These are phyloP conservation scores for Thalassiosira profunda DNA, from an alignment of 108 stramenopile genomes.

Conservation along the genomic window DNA sequence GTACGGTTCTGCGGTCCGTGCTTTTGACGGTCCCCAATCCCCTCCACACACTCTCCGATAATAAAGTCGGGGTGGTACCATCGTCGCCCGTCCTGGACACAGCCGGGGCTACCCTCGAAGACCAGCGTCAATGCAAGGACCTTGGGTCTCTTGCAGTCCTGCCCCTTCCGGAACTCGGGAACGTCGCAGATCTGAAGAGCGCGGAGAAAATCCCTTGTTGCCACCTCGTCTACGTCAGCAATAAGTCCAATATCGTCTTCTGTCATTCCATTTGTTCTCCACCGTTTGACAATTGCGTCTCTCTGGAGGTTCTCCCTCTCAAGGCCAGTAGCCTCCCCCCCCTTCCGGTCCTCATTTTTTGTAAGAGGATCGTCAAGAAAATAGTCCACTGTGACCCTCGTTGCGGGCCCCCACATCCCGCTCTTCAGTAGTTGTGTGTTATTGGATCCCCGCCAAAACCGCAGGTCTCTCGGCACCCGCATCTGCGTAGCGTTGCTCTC, in stretches of 20 bases:
- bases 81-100: slow-evolving; percentile 22
- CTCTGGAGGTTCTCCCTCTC: slow-evolving; percentile 55
- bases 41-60: slow-evolving; percentile 60
- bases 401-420: slow-evolving; percentile 39
- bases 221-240: slow-evolving; percentile 60
- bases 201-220: slow-evolving; percentile 60
- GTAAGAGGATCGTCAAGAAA: slow-evolving; percentile 12
- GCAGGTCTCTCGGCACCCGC: slow-evolving; percentile 14
- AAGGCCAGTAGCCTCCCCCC: slow-evolving; percentile 6
- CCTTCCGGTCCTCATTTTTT: slow-evolving; percentile 3
- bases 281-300: slow-evolving; percentile 47
- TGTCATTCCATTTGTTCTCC: slow-evolving; percentile 65
- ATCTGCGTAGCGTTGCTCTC: slow-evolving; percentile 64
- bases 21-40: slow-evolving; percentile 41
- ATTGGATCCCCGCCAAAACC: slow-evolving; percentile 26
- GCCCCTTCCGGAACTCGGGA: slow-evolving; percentile 32
- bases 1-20: slow-evolving; percentile 23
- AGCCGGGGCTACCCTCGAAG: slow-evolving; percentile 55
- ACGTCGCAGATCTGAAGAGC: slow-evolving; percentile 62
- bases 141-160: slow-evolving; percentile 15
- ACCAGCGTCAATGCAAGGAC: slow-evolving; percentile 38
- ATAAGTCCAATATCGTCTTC: slow-evolving; percentile 56
- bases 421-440: slow-evolving; percentile 6
- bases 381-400: slow-evolving; percentile 40
- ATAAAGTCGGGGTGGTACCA: slow-evolving; percentile 71